A percentile compares a stretch with the other conserved stretches of the same genome.
These are phyloP conservation scores for Yamadazyma sp. DNA, from an alignment of 805 yeast species.

Conservation along the genomic window DNA sequence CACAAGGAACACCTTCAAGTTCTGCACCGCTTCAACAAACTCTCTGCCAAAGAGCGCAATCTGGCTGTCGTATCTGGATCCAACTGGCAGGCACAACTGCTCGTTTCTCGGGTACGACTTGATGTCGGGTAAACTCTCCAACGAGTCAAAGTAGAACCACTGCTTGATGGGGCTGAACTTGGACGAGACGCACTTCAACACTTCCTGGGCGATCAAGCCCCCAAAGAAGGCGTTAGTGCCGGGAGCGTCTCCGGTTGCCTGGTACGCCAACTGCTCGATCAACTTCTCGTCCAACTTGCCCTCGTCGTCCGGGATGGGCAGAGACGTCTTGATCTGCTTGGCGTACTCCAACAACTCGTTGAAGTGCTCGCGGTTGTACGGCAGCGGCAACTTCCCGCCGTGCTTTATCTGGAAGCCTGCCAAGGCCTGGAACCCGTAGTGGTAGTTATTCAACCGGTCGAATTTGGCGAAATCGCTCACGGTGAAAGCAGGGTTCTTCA, in stretches of 20 bases:
- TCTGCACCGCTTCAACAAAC: constrained; percentile 70
- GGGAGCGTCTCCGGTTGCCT: constrained; percentile 89
- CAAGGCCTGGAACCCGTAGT: constrained; percentile 88
- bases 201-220: constrained; percentile 96
- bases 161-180: constrained; percentile 94
- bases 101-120: constrained; percentile 61
- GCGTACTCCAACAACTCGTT: constrained; percentile 60
- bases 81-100: constrained; percentile 70
- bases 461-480: constrained; percentile 91
- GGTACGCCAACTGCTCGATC: constrained; percentile 72
- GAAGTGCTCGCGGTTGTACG: constrained; percentile 76
- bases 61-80: constrained; percentile 89
- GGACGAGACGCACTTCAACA: constrained; percentile 90
- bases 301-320: constrained; percentile 56
- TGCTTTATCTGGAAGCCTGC: constrained; percentile 67
- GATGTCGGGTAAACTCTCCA: constrained; percentile 79
- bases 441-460: constrained; percentile 88
- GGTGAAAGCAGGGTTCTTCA: constrained; percentile 74
- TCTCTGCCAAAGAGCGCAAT: constrained; percentile 89
- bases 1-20: constrained; percentile 82
- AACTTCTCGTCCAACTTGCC: constrained; percentile 59
- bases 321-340: constrained; percentile 55
- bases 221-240: constrained; percentile 88
- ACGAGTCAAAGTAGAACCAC: constrained; percentile 88
- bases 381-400: constrained; percentile 69